These are phyloP conservation scores for Aspergillus conjunctus DNA, from an alignment of 495 filamentous ascomycete genomes.

Conservation along the genomic window DNA sequence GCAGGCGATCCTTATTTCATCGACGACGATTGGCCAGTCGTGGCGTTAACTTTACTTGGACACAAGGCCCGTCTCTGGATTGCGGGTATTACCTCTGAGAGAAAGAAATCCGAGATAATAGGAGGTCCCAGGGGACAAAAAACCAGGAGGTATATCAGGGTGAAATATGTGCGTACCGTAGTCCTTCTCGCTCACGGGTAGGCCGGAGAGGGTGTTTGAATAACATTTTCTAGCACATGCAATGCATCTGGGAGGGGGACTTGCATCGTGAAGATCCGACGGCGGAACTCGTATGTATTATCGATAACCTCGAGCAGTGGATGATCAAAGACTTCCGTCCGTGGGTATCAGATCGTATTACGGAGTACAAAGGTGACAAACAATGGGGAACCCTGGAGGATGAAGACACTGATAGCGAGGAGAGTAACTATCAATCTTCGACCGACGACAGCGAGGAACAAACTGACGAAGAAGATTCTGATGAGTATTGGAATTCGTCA, in stretches of 20 bases:
- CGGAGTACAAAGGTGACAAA: no score
- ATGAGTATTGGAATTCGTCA: no score
- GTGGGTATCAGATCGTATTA: slow-evolving; percentile 10
- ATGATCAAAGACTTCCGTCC: slow-evolving; percentile 7
- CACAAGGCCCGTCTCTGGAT: slow-evolving; percentile 10
- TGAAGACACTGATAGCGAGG: no score
- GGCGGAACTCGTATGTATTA: slow-evolving; percentile 11
- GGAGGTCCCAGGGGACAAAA: not conserved
- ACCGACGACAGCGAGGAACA: no score
- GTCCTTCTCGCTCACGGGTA: not conserved
- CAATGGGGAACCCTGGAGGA: no score
- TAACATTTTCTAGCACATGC: slow-evolving; percentile 10
- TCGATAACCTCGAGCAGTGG: slow-evolving; percentile 12
- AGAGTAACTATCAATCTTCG: no score
- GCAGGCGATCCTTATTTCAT: not conserved
- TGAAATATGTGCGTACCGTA: slow-evolving; percentile 11
- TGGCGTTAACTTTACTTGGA: slow-evolving; percentile 12
- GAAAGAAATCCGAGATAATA: not conserved
- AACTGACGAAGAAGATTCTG: no score
- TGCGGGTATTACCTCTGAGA: slow-evolving; percentile 5
- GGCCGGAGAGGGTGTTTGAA: not conserved
- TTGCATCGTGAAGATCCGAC: slow-evolving; percentile 1
- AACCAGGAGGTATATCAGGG: not conserved
- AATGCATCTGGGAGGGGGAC: slow-evolving; percentile 17
- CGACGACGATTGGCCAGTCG: slow-evolving; percentile 4